A percentile compares a stretch with the other conserved stretches of the same genome.
Evolutionary conservation across 2,329 filamentous ascomycete genomes (phyloP).

Genomic region (Microdochium trichocladiopsis): DNA sequence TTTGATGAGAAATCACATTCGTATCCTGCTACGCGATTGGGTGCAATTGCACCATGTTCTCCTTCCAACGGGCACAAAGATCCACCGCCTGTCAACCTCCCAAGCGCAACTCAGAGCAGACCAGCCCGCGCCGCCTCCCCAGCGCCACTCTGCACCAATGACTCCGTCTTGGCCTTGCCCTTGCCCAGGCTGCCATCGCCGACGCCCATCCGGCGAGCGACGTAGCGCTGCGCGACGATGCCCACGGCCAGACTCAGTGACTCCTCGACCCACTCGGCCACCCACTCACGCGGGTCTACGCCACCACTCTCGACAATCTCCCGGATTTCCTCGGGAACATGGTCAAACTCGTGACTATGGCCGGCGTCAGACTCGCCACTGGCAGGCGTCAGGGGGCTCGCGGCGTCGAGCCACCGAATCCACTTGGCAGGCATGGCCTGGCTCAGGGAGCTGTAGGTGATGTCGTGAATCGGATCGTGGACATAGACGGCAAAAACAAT

Average conservation of each 20-base stretch:
- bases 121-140: slow-evolving; percentile 56
- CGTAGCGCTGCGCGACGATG: slow-evolving; percentile 88
- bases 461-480: slow-evolving; percentile 83
- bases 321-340: slow-evolving; percentile 75
- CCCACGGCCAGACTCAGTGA: slow-evolving; percentile 70
- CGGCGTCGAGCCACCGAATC: slow-evolving; percentile 80
- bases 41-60: not conserved
- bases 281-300: slow-evolving; percentile 94
- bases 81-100: no score
- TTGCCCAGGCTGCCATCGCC: slow-evolving; percentile 66
- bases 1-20: no score
- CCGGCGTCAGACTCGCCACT: slow-evolving; percentile 38
- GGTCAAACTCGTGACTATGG: slow-evolving; percentile 12
- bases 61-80: not conserved
- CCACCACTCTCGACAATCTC: slow-evolving; percentile 71
- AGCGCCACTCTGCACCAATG: slow-evolving; percentile 46
- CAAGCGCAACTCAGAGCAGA: slow-evolving; percentile 37
- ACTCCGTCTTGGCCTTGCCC: slow-evolving; percentile 54
- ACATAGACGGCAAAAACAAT: slow-evolving; percentile 73
- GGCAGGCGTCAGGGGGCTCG: slow-evolving; percentile 46
- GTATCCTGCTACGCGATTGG: no score
- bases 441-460: slow-evolving; percentile 76
- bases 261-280: slow-evolving; percentile 96
- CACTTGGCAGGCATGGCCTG: slow-evolving; percentile 80
- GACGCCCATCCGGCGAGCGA: slow-evolving; percentile 91